These are phyloP conservation scores for Leonotis leonurus DNA, from an alignment of 257 asterid species.

Conservation along the genomic window DNA sequence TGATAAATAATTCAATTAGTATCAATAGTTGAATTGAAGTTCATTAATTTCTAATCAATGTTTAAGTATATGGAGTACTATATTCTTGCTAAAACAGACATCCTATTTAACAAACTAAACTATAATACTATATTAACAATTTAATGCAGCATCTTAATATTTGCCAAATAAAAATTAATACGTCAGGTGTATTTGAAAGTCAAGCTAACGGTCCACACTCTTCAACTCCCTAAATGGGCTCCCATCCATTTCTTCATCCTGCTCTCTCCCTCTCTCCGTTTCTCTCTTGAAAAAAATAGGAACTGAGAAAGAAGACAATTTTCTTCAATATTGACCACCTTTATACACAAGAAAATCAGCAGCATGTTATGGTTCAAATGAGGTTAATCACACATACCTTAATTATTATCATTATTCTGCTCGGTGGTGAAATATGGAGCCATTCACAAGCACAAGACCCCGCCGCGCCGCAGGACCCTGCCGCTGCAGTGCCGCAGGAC, in stretches of 20 bases:
- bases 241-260: conserved; percentile 73
- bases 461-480: not conserved
- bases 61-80: too few relatives aligned
- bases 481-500: not conserved
- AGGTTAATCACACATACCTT: conserved; percentile 9
- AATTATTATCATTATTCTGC: conserved; percentile 1
- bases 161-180: too few relatives aligned
- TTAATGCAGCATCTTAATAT: too few relatives aligned
- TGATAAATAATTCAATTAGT: too few relatives aligned
- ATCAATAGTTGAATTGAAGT: too few relatives aligned
- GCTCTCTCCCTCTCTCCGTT: not conserved
- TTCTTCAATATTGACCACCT: not conserved
- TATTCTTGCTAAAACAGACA: too few relatives aligned
- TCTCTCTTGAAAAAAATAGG: not conserved
- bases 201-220: conserved; percentile 28
- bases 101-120: too few relatives aligned
- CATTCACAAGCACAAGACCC: not conserved
- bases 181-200: conserved; percentile 18
- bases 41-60: too few relatives aligned
- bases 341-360: not conserved
- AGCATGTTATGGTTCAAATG: conserved; percentile 30
- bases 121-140: too few relatives aligned
- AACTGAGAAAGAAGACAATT: not conserved
- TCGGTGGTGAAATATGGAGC: not conserved
- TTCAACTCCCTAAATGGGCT: conserved; percentile 50